These are phyloP conservation scores for Gleditsia sinensis DNA, from an alignment of 306 rosid species.

Conservation along the genomic window DNA sequence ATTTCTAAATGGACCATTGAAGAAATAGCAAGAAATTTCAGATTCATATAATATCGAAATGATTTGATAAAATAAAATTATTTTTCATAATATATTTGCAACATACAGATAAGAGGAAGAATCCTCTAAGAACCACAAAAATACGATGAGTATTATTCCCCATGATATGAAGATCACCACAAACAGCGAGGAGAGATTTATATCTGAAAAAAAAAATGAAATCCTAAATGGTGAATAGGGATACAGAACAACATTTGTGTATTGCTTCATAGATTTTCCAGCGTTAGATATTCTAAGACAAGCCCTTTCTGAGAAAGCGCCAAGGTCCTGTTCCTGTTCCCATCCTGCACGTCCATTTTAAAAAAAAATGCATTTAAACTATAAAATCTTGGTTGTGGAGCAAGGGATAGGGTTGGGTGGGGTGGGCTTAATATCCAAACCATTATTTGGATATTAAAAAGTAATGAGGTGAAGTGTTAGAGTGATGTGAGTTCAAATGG, in stretches of 20 bases:
- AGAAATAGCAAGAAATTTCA: no score
- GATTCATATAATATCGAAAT: no score
- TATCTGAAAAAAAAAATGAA: neutral
- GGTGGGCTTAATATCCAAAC: no score
- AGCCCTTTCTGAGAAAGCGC: constrained; percentile 57
- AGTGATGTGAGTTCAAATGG: no score
- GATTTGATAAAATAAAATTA: no score
- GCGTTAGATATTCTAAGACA: constrained; percentile 20
- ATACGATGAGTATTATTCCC: constrained; percentile 17
- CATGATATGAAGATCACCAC: constrained; percentile 2
- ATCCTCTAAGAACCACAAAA: constrained; percentile 33
- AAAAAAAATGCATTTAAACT: neutral
- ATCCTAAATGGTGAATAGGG: constrained; percentile 22
- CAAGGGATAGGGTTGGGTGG: no score
- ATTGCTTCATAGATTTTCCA: constrained; percentile 14
- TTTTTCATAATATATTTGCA: neutral
- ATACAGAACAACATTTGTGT: neutral
- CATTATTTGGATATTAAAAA: no score
- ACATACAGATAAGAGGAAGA: constrained; percentile 30
- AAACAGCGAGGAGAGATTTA: neutral
- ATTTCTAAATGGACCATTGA: no score
- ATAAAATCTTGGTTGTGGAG: no score
- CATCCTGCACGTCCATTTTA: constrained; percentile 60
- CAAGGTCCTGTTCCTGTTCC: constrained; percentile 97
- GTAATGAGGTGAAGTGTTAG: no score